Base-by-base conservation (phyloP, 352 stramenopile species). In the Aphanomyces cochlioides region DNA sequence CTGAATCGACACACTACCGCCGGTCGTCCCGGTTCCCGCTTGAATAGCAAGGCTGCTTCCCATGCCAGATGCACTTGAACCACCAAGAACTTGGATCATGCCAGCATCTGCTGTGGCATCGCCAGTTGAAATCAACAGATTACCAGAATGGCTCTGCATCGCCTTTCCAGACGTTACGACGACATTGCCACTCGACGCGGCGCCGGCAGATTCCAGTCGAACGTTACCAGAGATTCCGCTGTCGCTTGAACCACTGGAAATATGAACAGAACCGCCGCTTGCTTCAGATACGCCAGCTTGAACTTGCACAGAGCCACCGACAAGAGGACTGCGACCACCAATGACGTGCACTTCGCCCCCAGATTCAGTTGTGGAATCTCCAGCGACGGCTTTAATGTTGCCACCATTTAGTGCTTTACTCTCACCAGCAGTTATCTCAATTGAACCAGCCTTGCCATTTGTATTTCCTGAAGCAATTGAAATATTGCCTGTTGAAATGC, bases 181-280 rank as follows among this genome's bases (percentile, higher is more conserved):
- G 58, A 66, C 13, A 21, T 66, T 66, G n/a, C 58, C 58, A 34
- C 13, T 66, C 15, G 34, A n/a, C 5, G 58, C 19, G 15, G 17
- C 43, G 56, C 10, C 5, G 15, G 15, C 17, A 28, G 47, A 36
- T n/a, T n/a, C 28, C 7, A 64, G 34, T 41, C 47, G 21, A 15
- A 64, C 56, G 37, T 64, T 21, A 13, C 56, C 56, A 17, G 21
- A 45, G 6, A 45, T 38, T 39, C 37, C 21, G 19, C 7, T 15
- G 36, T 34, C 28, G 56, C 21, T n/a, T 45, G 6, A 13, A 15
- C 21, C 21, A 21, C 56, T 64, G 56, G 19, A 15, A 17, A 41
- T 34, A 47, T 15, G 21, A 45, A 41, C 28, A 38, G 15, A 34
- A 41, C 56, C 56, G 12, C 37, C 37, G 19, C 15, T 19, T 17